Base-by-base conservation (phyloP, 495 filamentous ascomycete species). In the Cenococcum geophilum region DNA sequence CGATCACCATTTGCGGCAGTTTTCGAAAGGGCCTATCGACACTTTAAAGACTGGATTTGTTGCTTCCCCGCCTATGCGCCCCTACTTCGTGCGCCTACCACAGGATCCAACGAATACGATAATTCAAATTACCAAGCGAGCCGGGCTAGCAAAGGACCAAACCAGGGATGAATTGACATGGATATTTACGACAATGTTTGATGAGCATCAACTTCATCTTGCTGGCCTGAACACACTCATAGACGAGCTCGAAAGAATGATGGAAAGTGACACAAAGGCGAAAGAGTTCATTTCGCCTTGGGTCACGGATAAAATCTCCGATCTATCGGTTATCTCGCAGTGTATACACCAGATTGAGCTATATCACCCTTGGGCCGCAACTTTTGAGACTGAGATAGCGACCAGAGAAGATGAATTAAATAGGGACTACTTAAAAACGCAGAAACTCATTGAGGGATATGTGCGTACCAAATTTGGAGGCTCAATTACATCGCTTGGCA, bases 281-380 rank as follows among this genome's bases (percentile, higher is more conserved):
- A 66, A 59, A 23, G 65, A 75, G 6, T 45, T 79, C 4, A 45
- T 83, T 11, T 81, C 80, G 0, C 18, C 65, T 0, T 70, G 51
- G 18, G 54, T 81, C 14, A 70, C 71, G 0, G 57, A 60, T 18
- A 25, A 69, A 0, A 70, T 83, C 34, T 72, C 76, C 0, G 74
- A 81, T 10, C 65, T 81, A 1, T 73, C 78, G 1, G 69, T 83
- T 25, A 34, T 78, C 6, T 63, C 71, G 1, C 58, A 80, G 58
- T 74, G 73, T 52, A 35, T 68, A 16, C 66, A 70, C 11, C 77
- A 83, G 58, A 21, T 83, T 4, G 58, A 76, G 4, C 60, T 76
- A 9, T 80, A 72, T 66, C 76, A 78, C 21, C 79, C 80, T 0
- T 80, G 79, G 76, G 78, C 77, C n/a, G 55, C 58, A 12, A 64